Evolutionary conservation across 805 yeast species (phyloP), one percentile per base, ranked within the genome.

Genomic region (Metschnikowia aberdeeniae): DNA sequence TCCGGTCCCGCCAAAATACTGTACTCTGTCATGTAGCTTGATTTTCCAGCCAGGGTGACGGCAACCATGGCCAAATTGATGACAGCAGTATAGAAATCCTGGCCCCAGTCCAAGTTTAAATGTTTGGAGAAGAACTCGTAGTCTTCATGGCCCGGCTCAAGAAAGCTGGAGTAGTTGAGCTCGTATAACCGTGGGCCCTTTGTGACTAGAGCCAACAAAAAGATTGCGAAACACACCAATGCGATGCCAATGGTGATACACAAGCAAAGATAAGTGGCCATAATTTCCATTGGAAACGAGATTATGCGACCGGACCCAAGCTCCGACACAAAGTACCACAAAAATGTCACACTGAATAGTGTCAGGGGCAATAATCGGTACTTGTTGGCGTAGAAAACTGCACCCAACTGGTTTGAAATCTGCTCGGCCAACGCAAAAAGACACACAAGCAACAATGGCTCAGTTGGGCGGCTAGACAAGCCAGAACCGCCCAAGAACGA

Each of bases 211-310:
- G 95, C 90, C 36, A 81, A 49, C 0, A 67, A 54, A 55, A 83
- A 84, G 4, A 85, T 77, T 0, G 60, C 38, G 0, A 73, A 55
- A 47, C 93, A 84, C 12, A 82, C 54, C 0, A 64, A 11, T 5
- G 81, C 76, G 13, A 84, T 72, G 4, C 57, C 46, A 4, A 80
- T 51, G 0, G 82, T 77, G 32, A 81, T 60, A 14, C 85, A 59
- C 55, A 86, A 90, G 1, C 95, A 95, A 11, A 79, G 60, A 51
- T 81, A 80, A 1, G 89, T 84, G 47, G 80, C 58, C 11, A 78
- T 61, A 24, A 82, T 75, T 4, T 77, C 72, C 6, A 72, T 59
- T 12, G 89, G 92, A 54, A 84, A 72, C 35, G 66, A 62, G 9
- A 67, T 57, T 1, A 79, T 51, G 6, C 67, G 57, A 4, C 81